These are phyloP conservation scores for Eucalyptus marginata DNA, from an alignment of 345 rosid species.

Conservation along the genomic window DNA sequence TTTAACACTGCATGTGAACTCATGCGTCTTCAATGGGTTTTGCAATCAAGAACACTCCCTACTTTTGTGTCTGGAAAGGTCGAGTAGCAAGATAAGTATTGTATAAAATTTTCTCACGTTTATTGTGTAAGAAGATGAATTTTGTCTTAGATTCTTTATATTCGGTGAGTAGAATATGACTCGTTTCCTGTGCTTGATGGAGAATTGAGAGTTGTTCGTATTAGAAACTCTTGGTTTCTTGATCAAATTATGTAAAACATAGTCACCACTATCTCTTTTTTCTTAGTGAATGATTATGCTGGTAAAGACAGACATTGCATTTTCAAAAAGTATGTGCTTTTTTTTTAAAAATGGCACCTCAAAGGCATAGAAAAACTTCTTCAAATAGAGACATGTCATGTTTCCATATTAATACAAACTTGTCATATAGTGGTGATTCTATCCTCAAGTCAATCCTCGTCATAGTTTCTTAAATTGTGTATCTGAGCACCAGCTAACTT, in stretches of 20 bases:
- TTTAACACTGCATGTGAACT: not conserved
- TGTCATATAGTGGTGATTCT: no score
- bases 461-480: no score
- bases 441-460: rapidly evolving
- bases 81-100: constrained; percentile 41
- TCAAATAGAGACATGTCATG: not conserved
- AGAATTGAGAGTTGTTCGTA: not conserved
- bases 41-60: constrained; percentile 66
- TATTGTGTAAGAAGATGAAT: not conserved
- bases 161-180: not conserved
- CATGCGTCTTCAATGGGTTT: constrained; percentile 22
- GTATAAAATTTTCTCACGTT: not conserved
- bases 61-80: constrained; percentile 69
- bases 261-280: not conserved
- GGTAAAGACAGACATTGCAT: not conserved
- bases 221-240: not conserved
- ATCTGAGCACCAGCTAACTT: rapidly evolving
- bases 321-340: not conserved
- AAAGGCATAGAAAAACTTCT: not conserved
- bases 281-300: not conserved
- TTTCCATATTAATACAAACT: not conserved
- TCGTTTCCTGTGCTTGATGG: not conserved
- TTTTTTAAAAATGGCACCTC: not conserved
- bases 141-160: not conserved
- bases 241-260: not conserved